These are phyloP conservation scores for Amaranthus tricolor DNA, from an alignment of 179 eudicot species.

Conservation along the genomic window DNA sequence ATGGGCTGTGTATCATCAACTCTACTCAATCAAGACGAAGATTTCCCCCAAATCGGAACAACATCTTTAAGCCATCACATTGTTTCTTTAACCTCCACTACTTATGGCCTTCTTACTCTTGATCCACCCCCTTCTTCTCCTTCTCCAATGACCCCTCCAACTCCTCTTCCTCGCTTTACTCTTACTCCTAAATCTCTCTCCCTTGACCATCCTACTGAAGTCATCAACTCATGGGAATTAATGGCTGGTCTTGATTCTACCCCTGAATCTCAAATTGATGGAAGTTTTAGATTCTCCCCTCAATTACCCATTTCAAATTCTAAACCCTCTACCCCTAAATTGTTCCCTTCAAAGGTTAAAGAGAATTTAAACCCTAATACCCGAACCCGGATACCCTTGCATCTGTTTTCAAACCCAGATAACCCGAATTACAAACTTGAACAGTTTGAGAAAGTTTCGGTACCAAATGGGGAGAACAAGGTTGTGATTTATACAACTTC, in stretches of 20 bases:
- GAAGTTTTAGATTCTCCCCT: conserved; percentile 49
- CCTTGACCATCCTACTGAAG: conserved; percentile 42
- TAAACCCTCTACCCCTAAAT: conserved; percentile 24
- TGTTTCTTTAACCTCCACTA: conserved; percentile 84
- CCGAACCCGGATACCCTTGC: background rate
- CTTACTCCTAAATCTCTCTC: conserved; percentile 30
- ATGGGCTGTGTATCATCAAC: conserved; percentile 84
- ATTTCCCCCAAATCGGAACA: conserved; percentile 48
- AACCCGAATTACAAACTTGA: conserved; percentile 28
- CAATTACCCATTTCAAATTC: conserved; percentile 6
- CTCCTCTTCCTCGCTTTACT: conserved; percentile 46
- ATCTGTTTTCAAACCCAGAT: no score
- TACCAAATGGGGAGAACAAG: conserved; percentile 60
- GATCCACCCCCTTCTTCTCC: conserved; percentile 44
- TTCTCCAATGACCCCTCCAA: conserved; percentile 29
- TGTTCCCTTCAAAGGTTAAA: conserved; percentile 16
- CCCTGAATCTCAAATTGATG: background rate
- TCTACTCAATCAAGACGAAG: conserved; percentile 62
- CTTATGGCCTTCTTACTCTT: conserved; percentile 69
- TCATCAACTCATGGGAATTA: conserved; percentile 90
- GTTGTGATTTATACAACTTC: conserved; percentile 67
- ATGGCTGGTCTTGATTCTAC: conserved; percentile 78
- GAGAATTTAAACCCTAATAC: conserved; percentile 54
- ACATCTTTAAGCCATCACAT: conserved; percentile 60
- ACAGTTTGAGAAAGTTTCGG: conserved; percentile 46